A percentile compares a stretch with the other conserved stretches of the same genome.
phyloP scores from a whole-genome alignment of 169 alveolate genomes.

The Blepharisma undulans region DNA sequence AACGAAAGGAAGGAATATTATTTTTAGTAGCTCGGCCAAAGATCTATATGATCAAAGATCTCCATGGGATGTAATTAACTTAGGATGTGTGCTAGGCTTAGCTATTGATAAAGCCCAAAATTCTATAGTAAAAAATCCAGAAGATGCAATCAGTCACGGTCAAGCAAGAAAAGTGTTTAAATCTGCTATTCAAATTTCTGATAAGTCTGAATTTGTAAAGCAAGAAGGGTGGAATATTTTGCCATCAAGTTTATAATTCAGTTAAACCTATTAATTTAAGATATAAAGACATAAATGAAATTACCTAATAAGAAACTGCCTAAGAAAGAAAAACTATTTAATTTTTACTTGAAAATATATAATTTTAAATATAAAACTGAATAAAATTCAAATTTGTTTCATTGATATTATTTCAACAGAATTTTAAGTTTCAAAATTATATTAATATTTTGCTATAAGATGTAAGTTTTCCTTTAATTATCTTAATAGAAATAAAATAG shows the following conservation, averaged over 20 bases:
- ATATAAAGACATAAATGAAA: too few species aligned
- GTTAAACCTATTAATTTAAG: neutral
- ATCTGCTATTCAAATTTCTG: neutral
- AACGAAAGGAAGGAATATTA: neutral
- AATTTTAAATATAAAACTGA: too few species aligned
- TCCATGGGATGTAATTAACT: conserved; percentile 36
- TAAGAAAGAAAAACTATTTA: neutral
- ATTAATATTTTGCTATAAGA: too few species aligned
- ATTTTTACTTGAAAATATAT: too few species aligned
- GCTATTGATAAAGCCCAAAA: neutral
- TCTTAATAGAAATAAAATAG: too few species aligned
- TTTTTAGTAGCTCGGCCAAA: conserved; percentile 35
- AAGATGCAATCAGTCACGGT: neutral
- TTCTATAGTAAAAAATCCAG: neutral
- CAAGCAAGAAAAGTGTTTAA: conserved; percentile 37
- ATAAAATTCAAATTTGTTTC: too few species aligned
- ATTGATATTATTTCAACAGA: too few species aligned
- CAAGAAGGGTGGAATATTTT: neutral
- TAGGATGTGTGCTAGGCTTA: conserved; percentile 1
- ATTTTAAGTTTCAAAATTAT: too few species aligned
- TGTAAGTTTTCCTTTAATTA: too few species aligned
- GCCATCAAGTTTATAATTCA: neutral
- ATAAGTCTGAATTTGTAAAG: neutral
- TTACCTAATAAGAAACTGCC: too few species aligned
- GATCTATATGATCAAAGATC: conserved; percentile 15